Base-by-base conservation (phyloP, 2,329 filamentous ascomycete genomes). In the Scedosporium minutisporum region DNA sequence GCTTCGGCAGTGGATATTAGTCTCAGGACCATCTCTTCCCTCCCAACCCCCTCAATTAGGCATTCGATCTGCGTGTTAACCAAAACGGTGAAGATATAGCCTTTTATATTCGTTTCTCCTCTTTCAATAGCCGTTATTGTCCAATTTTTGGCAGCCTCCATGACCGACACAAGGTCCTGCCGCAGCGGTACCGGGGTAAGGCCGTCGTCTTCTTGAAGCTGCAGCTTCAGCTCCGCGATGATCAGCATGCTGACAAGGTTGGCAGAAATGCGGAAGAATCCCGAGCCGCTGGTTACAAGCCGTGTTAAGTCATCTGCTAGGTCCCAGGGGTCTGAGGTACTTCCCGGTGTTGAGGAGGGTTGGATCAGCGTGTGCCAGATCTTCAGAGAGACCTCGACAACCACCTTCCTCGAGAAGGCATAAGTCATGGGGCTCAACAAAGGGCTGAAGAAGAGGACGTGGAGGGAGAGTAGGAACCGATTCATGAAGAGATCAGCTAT, bases 81-180 rank as follows among this genome's bases (percentile, higher is more conserved):
- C 12, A 78, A 66, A 7, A 68, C 68, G 1, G 71, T 64, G 12
- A 84, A 73, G 18, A 85, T 58, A 48, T 78, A 78, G 0, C 79
- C 79, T 65, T 85, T 85, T 21, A 80, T 70, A 62, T 84, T 85
- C 0, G 81, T 84, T 69, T 85, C 81, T 1, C 81, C 82, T 0
- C 73, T 74, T 57, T 74, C 66, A n/a, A 84, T 72, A 7, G 70
- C 72, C 5, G 67, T 65, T 55, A 79, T 67, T 1, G 67, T 67
- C 77, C 78, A 83, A 0, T 59, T 58, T 44, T 72, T 75, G 0
- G 74, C 71, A 10, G 82, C 76, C 0, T 76, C 68, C 4, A 84
- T 25, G 1, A 77, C 71, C 1, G 68, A 68, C 0, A 81, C 62
- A 1, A 82, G 66, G 61, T 83, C 80, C 3, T 73, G 69, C 1